Percentiles rank a stretch among this genome's conserved stretches.
These are phyloP conservation scores for Trypanosoma congolense DNA, from an alignment of 208 protist genomes.

Conservation along the genomic window DNA sequence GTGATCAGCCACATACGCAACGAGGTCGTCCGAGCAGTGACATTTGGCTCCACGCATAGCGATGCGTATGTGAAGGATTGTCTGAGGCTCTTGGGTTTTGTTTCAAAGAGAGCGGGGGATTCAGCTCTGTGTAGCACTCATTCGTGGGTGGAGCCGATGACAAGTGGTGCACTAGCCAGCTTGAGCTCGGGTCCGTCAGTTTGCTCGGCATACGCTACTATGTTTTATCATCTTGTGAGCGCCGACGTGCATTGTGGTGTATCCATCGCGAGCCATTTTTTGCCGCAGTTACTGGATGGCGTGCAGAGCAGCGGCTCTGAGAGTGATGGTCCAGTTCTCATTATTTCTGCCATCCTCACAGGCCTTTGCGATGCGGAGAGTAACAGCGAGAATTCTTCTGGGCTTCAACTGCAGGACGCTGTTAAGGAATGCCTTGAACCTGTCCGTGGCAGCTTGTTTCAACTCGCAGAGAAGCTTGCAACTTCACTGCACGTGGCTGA, in stretches of 20 bases:
- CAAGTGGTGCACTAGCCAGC: conserved; percentile 22
- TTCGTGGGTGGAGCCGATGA: conserved; percentile 25
- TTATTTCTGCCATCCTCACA: conserved; percentile 17
- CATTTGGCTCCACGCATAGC: conserved; percentile 24
- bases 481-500: conserved; percentile 3
- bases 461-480: conserved; percentile 7
- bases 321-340: conserved; percentile 18
- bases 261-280: conserved; percentile 9
- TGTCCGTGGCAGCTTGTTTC: conserved; percentile 6
- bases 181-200: conserved; percentile 14
- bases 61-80: conserved; percentile 27
- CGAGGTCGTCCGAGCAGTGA: conserved; percentile 54
- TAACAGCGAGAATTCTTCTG: neutral
- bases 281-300: conserved; percentile 15
- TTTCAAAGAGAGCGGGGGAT: conserved; percentile 15
- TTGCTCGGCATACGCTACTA: conserved; percentile 63
- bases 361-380: conserved; percentile 19
- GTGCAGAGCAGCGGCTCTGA: neutral
- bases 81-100: conserved; percentile 26
- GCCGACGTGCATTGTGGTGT: conserved; percentile 14
- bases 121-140: neutral
- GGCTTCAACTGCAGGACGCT: neutral
- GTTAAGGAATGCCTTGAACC: conserved; percentile 18
- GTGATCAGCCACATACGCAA: conserved; percentile 45
- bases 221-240: conserved; percentile 48